Percentiles rank a stretch among this genome's conserved stretches.
phyloP scores from a whole-genome alignment of 345 rosid genomes.

The Barbarea vulgaris region DNA sequence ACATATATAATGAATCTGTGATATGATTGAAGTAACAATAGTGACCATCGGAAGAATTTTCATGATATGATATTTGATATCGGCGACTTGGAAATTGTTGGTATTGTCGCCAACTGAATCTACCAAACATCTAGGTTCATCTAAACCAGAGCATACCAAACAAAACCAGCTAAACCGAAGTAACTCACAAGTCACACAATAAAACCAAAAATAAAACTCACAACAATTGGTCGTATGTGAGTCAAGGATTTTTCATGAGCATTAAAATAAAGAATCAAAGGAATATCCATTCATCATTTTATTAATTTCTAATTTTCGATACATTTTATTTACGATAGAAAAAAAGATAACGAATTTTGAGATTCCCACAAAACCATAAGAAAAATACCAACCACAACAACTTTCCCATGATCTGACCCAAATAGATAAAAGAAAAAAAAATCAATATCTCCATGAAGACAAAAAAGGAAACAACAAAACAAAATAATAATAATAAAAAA shows the following conservation, averaged over 20 bases:
- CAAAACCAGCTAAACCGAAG: slow-evolving; percentile 5
- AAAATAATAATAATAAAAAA: not conserved
- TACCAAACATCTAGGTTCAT: slow-evolving; percentile 20
- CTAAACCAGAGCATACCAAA: slow-evolving; percentile 17
- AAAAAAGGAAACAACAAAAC: slow-evolving; percentile 10
- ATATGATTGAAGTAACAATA: not conserved
- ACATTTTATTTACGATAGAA: not conserved
- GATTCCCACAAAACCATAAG: slow-evolving; percentile 16
- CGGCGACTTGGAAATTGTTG: slow-evolving; percentile 1
- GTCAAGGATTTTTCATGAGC: slow-evolving; percentile 22
- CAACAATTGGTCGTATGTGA: slow-evolving; percentile 9
- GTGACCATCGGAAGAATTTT: not conserved
- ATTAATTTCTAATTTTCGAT: not conserved
- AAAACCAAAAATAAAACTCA: not conserved
- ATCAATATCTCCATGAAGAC: slow-evolving; percentile 17
- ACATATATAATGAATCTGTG: not conserved
- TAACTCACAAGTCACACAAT: not conserved
- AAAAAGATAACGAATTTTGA: not conserved
- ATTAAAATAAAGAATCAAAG: slow-evolving; percentile 36
- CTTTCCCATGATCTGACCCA: slow-evolving; percentile 36
- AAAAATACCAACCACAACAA: slow-evolving; percentile 38
- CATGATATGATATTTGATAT: not conserved
- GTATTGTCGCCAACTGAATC: not conserved
- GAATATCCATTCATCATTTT: slow-evolving; percentile 29
- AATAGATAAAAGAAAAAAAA: slow-evolving; percentile 20